Evolutionary conservation across 2,329 filamentous ascomycete species (phyloP), one percentile per base, ranked within the genome.

Genomic region (Trichoderma afroharzianum): DNA sequence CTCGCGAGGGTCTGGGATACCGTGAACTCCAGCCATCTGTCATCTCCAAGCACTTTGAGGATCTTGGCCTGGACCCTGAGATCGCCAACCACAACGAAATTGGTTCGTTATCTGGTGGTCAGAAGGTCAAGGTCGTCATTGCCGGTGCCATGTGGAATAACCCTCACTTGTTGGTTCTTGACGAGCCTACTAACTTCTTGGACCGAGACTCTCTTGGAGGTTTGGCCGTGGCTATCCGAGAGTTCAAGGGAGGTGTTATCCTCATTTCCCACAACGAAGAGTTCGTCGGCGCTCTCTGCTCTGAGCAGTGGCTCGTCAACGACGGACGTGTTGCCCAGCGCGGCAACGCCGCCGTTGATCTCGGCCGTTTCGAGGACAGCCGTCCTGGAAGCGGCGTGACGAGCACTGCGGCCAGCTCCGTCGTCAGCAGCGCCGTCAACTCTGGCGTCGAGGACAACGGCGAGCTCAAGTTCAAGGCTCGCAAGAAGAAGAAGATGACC

Each of bases 221-320:
- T 82, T 89, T 99, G 70, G 95, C 96, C n/a, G 94, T 97, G 53
- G 96, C 96, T 75, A 98, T 99, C 78, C 93, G 95, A 76, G 96
- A 98, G 80, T 99, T 97, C 90, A 97, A 94, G 86, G 96, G 96
- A 76, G 96, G 96, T 82, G 96, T 99, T 2, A 95, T 99, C 75
- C 97, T 99, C 91, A 99, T 99, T 83, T 98, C 95, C 73, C 96
- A 99, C 85, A 98, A 99, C 88, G 95, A 98, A 80, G 96, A 99
- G 82, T 99, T 99, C 78, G 95, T 99, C 66, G 95, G 95, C 72
- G 95, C 95, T 3, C 90, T 99, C 12, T 96, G 96, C 83, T 93
- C 93, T 4, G 97, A 99, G 85, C 95, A 98, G 83, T 97, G 96
- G 93, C 93, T 97, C 82, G 93, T 99, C 75, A 91, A 90, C 70